These are phyloP conservation scores for Suhomyces coccinellae DNA, from an alignment of 1,139 yeast species.

Conservation along the genomic window DNA sequence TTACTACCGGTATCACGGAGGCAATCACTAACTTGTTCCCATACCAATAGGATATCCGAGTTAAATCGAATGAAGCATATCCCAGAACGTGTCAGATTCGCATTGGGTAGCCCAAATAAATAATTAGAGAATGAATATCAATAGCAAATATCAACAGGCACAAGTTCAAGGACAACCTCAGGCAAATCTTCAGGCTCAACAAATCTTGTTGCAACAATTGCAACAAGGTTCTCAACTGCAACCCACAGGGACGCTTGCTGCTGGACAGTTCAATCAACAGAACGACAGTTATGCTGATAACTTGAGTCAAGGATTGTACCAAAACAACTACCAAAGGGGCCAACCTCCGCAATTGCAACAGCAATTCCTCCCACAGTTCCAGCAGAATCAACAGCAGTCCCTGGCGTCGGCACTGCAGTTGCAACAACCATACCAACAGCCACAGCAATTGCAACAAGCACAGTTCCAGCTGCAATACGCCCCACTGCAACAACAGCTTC, in stretches of 20 bases:
- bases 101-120: conserved; percentile 8
- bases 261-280: conserved; percentile 26
- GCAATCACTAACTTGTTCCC: conserved; percentile 5
- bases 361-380: conserved; percentile 31
- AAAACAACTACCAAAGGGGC: conserved; percentile 31
- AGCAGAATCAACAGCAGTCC: conserved; percentile 30
- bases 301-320: conserved; percentile 38
- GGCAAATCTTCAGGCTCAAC: conserved; percentile 44
- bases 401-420: conserved; percentile 20
- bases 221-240: conserved; percentile 36
- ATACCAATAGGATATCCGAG: not conserved
- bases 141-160: conserved; percentile 34
- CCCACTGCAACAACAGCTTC: conserved; percentile 26
- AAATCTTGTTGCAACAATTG: conserved; percentile 46
- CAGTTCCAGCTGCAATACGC: conserved; percentile 32
- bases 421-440: conserved; percentile 24
- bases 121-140: conserved; percentile 25
- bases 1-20: conserved; percentile 3
- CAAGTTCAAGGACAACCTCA: conserved; percentile 33
- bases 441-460: conserved; percentile 30
- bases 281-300: conserved; percentile 27
- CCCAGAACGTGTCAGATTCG: conserved; percentile 3
- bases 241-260: conserved; percentile 16
- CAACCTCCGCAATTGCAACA: conserved; percentile 28
- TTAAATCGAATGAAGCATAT: conserved; percentile 9